A percentile compares a stretch with the other conserved stretches of the same genome.
phyloP scores from a whole-genome alignment of 331 rosid species.

The Quercus tomentella region DNA sequence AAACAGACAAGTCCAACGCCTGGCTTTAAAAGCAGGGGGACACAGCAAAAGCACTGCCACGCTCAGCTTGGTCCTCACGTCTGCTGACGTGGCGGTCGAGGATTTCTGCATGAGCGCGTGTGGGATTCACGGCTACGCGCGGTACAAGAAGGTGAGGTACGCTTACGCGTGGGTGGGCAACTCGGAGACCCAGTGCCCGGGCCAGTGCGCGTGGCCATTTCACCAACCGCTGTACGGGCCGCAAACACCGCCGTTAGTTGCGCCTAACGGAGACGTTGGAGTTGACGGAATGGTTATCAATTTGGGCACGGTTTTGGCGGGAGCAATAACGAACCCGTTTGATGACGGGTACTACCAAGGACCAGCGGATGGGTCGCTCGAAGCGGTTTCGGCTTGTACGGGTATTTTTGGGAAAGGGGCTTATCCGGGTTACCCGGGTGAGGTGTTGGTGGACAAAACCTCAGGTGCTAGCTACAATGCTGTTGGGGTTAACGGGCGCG shows the following conservation, averaged over 20 bases:
- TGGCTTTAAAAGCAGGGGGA: conserved; percentile 64
- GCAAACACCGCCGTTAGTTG: conserved; percentile 26
- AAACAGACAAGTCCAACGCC: conserved; percentile 16
- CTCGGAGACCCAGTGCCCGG: conserved; percentile 29
- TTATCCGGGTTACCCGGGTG: conserved; percentile 66
- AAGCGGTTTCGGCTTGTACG: conserved; percentile 65
- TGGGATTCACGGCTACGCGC: conserved; percentile 38
- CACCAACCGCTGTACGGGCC: conserved; percentile 77
- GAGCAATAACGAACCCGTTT: conserved; percentile 62
- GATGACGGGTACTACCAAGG: conserved; percentile 70
- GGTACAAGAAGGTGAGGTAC: conserved; percentile 29
- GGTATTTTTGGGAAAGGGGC: conserved; percentile 69
- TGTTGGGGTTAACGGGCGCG: conserved; percentile 48
- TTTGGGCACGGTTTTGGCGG: conserved; percentile 40
- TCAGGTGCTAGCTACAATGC: conserved; percentile 70
- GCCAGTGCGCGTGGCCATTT: conserved; percentile 79
- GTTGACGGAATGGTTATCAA: conserved; percentile 35
- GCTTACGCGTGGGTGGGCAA: conserved; percentile 54
- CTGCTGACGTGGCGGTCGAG: conserved; percentile 27
- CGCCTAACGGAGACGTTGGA: conserved; percentile 31
- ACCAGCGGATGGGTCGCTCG: conserved; percentile 53
- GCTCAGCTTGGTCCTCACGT: conserved; percentile 32
- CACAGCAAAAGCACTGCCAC: conserved; percentile 10
- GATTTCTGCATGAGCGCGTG: conserved; percentile 45
- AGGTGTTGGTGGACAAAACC: conserved; percentile 39